These are phyloP conservation scores for Cubamyces lactineus DNA, from an alignment of 768 basidiomycete genomes.

Conservation along the genomic window DNA sequence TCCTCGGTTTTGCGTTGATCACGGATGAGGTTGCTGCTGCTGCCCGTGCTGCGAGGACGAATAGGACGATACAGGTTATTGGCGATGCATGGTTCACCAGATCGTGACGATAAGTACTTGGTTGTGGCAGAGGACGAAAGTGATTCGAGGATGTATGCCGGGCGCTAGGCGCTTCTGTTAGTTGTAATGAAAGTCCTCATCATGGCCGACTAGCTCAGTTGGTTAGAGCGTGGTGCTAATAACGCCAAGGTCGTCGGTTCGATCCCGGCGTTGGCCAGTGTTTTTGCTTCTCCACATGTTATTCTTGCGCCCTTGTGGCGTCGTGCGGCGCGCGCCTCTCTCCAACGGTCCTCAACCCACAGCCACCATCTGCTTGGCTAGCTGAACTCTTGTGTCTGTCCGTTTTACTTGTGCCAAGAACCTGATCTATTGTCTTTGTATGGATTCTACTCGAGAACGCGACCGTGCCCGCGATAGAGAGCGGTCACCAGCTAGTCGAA, in stretches of 20 bases:
- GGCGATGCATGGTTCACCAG: too few relatives aligned
- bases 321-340: too few relatives aligned
- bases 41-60: too few relatives aligned
- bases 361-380: not conserved
- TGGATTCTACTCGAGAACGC: not conserved
- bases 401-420: not conserved
- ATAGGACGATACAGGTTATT: too few relatives aligned
- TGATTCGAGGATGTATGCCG: too few relatives aligned
- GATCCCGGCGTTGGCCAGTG: conserved; percentile 28
- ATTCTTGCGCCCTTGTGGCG: not conserved
- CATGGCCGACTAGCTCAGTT: conserved; percentile 88
- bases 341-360: not conserved
- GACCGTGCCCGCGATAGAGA: not conserved
- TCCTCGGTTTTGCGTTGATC: too few relatives aligned
- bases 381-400: not conserved
- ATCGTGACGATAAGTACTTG: too few relatives aligned
- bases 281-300: not conserved
- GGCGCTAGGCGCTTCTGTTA: too few relatives aligned
- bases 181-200: not conserved
- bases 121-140: too few relatives aligned
- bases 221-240: conserved; percentile 94
- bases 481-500: not conserved
- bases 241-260: conserved; percentile 29
- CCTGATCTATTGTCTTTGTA: not conserved
- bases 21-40: too few relatives aligned